Percentiles rank a stretch among this genome's conserved stretches.
Conservation (phyloP, 106 monocot genomes). For the Allium cepa region DNA sequence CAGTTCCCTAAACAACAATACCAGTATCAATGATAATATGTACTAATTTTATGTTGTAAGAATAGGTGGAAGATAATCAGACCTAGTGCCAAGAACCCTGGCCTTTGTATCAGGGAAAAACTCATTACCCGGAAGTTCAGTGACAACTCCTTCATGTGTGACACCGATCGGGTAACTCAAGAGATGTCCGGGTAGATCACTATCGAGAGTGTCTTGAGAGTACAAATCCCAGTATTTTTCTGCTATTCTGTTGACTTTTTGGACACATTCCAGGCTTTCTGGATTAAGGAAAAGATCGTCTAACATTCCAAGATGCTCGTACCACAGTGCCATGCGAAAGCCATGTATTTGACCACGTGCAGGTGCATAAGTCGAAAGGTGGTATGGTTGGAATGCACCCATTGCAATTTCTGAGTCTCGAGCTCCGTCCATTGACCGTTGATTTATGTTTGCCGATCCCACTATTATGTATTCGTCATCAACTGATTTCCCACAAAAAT, state of each 20-base stretch:
- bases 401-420: constrained; percentile 51
- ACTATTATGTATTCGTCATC: constrained; percentile 59
- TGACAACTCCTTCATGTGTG: constrained; percentile 22
- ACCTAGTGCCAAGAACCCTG: constrained; percentile 39
- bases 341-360: constrained; percentile 43
- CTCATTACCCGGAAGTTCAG: constrained; percentile 25
- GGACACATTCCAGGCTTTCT: constrained; percentile 35
- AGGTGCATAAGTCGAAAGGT: constrained; percentile 15
- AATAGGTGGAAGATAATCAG: constrained; percentile 53
- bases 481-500: constrained; percentile 15
- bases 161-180: constrained; percentile 44
- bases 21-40: too few species aligned
- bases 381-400: constrained; percentile 49
- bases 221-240: constrained; percentile 34
- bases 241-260: constrained; percentile 32
- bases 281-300: constrained; percentile 38
- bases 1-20: too few species aligned
- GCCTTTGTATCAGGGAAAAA: constrained; percentile 67
- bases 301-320: constrained; percentile 38
- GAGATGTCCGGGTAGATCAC: constrained; percentile 52
- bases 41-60: constrained; percentile 36
- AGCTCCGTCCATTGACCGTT: constrained; percentile 44
- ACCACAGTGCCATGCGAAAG: constrained; percentile 44
- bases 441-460: constrained; percentile 61
- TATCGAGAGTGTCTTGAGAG: constrained; percentile 17